A percentile compares a stretch with the other conserved stretches of the same genome.
These are phyloP conservation scores for Liquidambar formosana DNA, from an alignment of 164 flowering plant genomes.

Conservation along the genomic window DNA sequence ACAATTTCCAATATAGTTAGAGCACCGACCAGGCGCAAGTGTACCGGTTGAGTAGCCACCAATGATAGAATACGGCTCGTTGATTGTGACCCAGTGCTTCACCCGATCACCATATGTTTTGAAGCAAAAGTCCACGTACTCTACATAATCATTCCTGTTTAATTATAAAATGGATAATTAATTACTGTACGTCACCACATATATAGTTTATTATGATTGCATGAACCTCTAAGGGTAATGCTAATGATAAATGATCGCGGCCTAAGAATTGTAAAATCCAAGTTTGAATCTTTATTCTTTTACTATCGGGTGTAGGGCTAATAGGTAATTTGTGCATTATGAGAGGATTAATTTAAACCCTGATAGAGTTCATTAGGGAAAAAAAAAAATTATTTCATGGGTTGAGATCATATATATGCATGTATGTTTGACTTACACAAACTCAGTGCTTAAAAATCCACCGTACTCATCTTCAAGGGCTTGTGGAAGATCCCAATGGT, in stretches of 20 bases:
- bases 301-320: too few species aligned
- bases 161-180: neutral
- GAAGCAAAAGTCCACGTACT: slow-evolving; percentile 2
- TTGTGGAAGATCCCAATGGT: slow-evolving; percentile 49
- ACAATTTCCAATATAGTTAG: slow-evolving; percentile 5
- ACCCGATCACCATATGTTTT: neutral
- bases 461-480: slow-evolving; percentile 44
- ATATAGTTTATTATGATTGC: too few species aligned
- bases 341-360: too few species aligned
- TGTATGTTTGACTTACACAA: slow-evolving; percentile 24
- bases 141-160: neutral
- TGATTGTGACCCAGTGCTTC: neutral
- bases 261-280: too few species aligned
- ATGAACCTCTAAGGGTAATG: too few species aligned
- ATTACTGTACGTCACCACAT: too few species aligned
- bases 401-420: neutral
- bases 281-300: too few species aligned
- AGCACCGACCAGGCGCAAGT: neutral
- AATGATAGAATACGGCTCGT: neutral
- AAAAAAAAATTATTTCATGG: neutral
- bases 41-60: neutral
- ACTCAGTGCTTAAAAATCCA: slow-evolving; percentile 30
- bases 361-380: neutral
- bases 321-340: too few species aligned
- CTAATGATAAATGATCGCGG: too few species aligned